Percentiles rank a stretch among this genome's conserved stretches.
phyloP scores from a whole-genome alignment of 2,329 filamentous ascomycete species.

The Zymoseptoria pseudotritici region DNA sequence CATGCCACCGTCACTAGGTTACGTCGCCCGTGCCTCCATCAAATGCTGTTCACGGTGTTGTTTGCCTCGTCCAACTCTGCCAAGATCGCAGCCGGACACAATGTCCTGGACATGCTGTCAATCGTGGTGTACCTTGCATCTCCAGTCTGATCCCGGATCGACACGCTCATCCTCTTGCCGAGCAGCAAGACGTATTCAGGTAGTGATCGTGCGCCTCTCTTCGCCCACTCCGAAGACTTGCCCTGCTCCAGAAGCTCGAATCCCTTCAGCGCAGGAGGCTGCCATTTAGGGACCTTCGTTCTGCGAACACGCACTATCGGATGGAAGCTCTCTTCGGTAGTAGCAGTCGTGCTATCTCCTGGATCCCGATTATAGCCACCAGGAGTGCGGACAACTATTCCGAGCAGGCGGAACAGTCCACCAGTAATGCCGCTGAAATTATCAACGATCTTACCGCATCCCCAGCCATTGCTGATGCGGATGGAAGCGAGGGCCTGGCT shows the following conservation, averaged over 20 bases:
- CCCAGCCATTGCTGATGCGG: slow-evolving; percentile 4
- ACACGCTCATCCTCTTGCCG: background rate
- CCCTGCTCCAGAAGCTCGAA: slow-evolving; percentile 43
- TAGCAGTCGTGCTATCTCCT: background rate
- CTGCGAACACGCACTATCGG: slow-evolving; percentile 9
- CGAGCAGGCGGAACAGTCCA: slow-evolving; percentile 7
- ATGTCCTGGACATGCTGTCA: background rate
- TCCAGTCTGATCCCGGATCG: background rate
- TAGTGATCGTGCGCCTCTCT: background rate
- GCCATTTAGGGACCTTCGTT: slow-evolving; percentile 1
- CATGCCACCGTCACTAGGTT: too few relatives aligned
- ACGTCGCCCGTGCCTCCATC: background rate
- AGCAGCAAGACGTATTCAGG: background rate
- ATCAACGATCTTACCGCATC: slow-evolving; percentile 11
- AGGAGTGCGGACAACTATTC: slow-evolving; percentile 3
- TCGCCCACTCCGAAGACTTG: background rate
- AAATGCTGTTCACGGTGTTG: background rate
- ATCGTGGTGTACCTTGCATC: background rate
- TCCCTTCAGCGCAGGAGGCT: slow-evolving; percentile 3
- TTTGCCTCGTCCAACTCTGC: background rate
- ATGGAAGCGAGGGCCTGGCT: background rate
- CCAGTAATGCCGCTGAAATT: slow-evolving; percentile 11
- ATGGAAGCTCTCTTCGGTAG: slow-evolving; percentile 8
- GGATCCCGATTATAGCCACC: slow-evolving; percentile 3
- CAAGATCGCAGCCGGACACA: background rate